Percentiles rank a stretch among this genome's conserved stretches.
phyloP scores from a whole-genome alignment of 2,329 filamentous ascomycete genomes.

The Cadophora sp. region DNA sequence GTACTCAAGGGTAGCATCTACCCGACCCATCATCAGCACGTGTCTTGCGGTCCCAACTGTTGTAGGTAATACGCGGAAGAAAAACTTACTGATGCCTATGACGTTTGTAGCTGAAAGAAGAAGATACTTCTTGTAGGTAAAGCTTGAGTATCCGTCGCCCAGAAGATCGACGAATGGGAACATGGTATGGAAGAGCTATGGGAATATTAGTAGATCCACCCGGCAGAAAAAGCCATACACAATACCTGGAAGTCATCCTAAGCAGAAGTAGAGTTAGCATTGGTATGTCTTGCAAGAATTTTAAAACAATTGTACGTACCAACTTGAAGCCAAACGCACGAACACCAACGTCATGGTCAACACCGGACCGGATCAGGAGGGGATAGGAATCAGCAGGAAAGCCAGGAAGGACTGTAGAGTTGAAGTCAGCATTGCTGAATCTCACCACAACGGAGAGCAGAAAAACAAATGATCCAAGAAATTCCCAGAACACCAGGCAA shows the following conservation, averaged over 20 bases:
- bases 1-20: neutral
- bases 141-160: slow-evolving; percentile 57
- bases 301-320: neutral
- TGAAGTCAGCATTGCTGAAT: neutral
- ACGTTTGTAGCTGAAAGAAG: slow-evolving; percentile 14
- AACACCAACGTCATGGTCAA: slow-evolving; percentile 36
- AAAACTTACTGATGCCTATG: slow-evolving; percentile 4
- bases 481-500: neutral
- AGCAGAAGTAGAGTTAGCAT: neutral
- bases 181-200: slow-evolving; percentile 56
- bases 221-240: neutral
- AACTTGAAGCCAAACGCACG: slow-evolving; percentile 20
- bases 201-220: neutral
- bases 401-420: slow-evolving; percentile 49
- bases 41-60: no score
- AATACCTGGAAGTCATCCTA: slow-evolving; percentile 26
- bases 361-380: slow-evolving; percentile 31
- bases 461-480: neutral
- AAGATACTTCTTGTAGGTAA: slow-evolving; percentile 52
- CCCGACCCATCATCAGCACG: neutral
- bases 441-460: neutral
- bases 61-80: neutral
- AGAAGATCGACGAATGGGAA: slow-evolving; percentile 63
- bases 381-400: slow-evolving; percentile 51
- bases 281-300: neutral